Conservation (phyloP, 2,329 filamentous ascomycete species). For the Hymenoscyphus albidus region DNA sequence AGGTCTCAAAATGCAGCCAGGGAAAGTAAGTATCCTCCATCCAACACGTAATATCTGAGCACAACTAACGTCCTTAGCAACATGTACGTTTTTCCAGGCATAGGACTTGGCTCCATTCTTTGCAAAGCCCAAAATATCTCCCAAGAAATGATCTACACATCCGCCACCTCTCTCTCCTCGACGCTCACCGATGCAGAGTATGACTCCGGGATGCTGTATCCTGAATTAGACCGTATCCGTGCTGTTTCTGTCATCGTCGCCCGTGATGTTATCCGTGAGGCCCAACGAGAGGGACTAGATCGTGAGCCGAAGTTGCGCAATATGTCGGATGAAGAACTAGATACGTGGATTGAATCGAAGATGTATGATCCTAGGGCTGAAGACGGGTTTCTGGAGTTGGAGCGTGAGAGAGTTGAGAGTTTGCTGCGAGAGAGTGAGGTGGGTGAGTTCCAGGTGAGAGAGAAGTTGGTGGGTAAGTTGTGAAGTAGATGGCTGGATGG, state of each 20-base stretch:
- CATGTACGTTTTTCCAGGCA: constrained; percentile 79
- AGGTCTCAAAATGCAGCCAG: constrained; percentile 45
- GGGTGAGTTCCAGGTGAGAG: constrained; percentile 1
- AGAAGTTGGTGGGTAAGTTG: neutral
- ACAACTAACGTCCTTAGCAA: constrained; percentile 62
- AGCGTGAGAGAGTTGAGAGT: constrained; percentile 4
- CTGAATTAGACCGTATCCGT: constrained; percentile 69
- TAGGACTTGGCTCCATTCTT: constrained; percentile 75
- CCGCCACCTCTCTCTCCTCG: constrained; percentile 69
- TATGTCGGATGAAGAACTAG: constrained; percentile 44
- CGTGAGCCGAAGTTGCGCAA: constrained; percentile 54
- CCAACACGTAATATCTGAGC: neutral
- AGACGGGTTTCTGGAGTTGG: constrained; percentile 10
- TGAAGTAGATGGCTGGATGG: neutral
- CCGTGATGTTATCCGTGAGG: constrained; percentile 66
- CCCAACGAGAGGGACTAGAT: constrained; percentile 64
- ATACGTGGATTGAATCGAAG: constrained; percentile 68
- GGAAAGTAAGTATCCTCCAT: constrained; percentile 36
- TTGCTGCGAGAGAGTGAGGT: neutral
- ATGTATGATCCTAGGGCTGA: constrained; percentile 63
- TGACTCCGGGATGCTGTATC: constrained; percentile 62
- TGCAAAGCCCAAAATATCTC: constrained; percentile 59
- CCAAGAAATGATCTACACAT: constrained; percentile 63
- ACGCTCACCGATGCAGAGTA: constrained; percentile 58
- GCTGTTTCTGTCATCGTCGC: constrained; percentile 76